Conservation (phyloP, 352 stramenopile genomes). For the Pythium oligandrum region DNA sequence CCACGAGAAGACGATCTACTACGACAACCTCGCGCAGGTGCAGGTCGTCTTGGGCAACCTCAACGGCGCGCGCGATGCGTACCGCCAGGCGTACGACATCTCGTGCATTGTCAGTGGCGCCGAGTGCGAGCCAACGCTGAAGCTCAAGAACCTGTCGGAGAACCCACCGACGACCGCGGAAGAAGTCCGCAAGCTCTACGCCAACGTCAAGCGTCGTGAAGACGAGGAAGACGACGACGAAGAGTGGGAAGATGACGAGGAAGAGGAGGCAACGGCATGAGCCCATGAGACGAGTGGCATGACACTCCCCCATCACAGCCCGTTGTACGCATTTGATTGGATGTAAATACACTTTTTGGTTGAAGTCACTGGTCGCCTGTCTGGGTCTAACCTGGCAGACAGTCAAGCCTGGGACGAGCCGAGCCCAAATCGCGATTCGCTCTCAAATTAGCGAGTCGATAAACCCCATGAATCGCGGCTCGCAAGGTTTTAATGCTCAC, state of each 20-base stretch:
- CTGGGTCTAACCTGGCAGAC: too few species aligned
- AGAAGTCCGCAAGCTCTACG: constrained; percentile 59
- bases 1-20: constrained; percentile 84
- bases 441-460: too few species aligned
- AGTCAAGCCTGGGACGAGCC: too few species aligned
- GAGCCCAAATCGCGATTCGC: too few species aligned
- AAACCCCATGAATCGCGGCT: too few species aligned
- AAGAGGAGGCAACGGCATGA: constrained; percentile 13
- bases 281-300: too few species aligned
- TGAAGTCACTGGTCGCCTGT: too few species aligned
- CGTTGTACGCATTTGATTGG: not conserved
- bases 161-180: constrained; percentile 55
- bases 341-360: too few species aligned
- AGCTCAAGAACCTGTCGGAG: constrained; percentile 53
- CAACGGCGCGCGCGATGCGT: constrained; percentile 40
- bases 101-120: constrained; percentile 55
- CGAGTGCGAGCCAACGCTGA: constrained; percentile 56
- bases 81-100: constrained; percentile 47
- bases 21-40: constrained; percentile 79
- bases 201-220: constrained; percentile 22
- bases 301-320: not conserved
- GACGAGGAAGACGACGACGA: constrained; percentile 27
- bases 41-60: constrained; percentile 59
- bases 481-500: too few species aligned
- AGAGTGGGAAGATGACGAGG: constrained; percentile 26